Evolutionary conservation across 352 stramenopile species (phyloP), one percentile per base, ranked within the genome.

Genomic region (Phytophthora chlamydospora): DNA sequence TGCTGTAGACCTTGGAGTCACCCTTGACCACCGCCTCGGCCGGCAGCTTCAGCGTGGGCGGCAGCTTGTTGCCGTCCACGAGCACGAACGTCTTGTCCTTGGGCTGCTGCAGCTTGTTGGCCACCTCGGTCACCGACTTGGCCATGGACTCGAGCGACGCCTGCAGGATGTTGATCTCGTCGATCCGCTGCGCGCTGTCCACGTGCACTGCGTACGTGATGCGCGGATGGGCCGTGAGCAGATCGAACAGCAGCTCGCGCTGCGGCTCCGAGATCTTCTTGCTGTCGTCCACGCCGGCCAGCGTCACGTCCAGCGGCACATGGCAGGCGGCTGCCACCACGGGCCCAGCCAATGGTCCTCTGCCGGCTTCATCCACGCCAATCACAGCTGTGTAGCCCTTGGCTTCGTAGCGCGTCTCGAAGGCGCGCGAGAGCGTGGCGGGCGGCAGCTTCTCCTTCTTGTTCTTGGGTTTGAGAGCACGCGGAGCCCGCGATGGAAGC

Each of bases 121-220:
- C 64, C 24, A 98, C 72, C 27, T 71, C 66, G 31, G 94, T 74
- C 19, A 96, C 90, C 4, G 90, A 91, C 61, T 96, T 88, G 45
- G 73, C 73, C 97, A 99, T 99, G 10, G 83, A 96, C 66, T 98
- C 83, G 36, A 99, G 76, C 12, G 96, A 98, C 14, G 97, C 97
- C 83, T 99, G 96, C 29, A 99, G 77, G 71, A 99, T 99, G 75
- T 99, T 99, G 63, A 99, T 97, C 79, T 98, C 88, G 75, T 99
- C 98, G 76, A 99, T 99, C 4, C 88, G 74, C 52, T 89, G 68
- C 8, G 83, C 66, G 27, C 73, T 90, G 40, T 82, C 88, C 21
- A 88, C 68, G 62, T 91, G 80, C 8, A 98, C 89, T 0, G 88
- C 91, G 71, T 90, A 99, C n/a, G 78, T 68, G 49, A 99, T 72